Evolutionary conservation across 441 rosid genomes (phyloP), one percentile per base, ranked within the genome.

Genomic region (Adansonia grandidieri): DNA sequence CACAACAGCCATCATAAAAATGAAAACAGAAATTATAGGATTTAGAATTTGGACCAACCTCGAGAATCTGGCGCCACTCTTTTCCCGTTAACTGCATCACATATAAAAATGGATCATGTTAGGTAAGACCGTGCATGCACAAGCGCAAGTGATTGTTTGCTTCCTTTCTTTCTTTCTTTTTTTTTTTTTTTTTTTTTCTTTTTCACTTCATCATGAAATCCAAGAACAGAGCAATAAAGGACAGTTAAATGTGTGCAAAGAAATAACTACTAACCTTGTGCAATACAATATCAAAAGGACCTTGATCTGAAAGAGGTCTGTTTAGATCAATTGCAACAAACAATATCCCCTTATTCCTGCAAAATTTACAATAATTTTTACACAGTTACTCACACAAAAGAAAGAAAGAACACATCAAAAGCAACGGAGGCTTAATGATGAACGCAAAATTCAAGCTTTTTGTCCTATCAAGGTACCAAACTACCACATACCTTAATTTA

Each of bases 11-110:
- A 44, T 20, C 58, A 77, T 14, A 4, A 15, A 22, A 42, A 24
- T 42, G 57, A 63, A 68, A 62, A 54, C 11, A 66, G 4, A 66
- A 56, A 53, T 37, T 40, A 61, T 44, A 14, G 56, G 32, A 48
- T 6, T 50, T 48, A 50, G 60, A 61, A 65, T 37, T 56, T 17
- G 62, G 60, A 86, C 86, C 72, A 78, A 92, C 97, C 97, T 92
- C 97, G 15, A 92, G 95, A 87, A 92, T 88, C 82, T 86, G 95
- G 58, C 87, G 84, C 97, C 97, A 92, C 56, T 89, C 92, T 80
- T 86, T 92, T 76, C 97, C 97, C 0, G 87, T 84, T 50, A 88
- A 80, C 97, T 92, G 89, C 87, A 88, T 75, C 53, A 70, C 74
- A 73, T 60, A 65, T 22, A 79, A 47, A 72, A 78, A 47, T 6